These are phyloP conservation scores for Wickerhamiella vanderwaltii DNA, from an alignment of 805 yeast genomes.

Conservation along the genomic window DNA sequence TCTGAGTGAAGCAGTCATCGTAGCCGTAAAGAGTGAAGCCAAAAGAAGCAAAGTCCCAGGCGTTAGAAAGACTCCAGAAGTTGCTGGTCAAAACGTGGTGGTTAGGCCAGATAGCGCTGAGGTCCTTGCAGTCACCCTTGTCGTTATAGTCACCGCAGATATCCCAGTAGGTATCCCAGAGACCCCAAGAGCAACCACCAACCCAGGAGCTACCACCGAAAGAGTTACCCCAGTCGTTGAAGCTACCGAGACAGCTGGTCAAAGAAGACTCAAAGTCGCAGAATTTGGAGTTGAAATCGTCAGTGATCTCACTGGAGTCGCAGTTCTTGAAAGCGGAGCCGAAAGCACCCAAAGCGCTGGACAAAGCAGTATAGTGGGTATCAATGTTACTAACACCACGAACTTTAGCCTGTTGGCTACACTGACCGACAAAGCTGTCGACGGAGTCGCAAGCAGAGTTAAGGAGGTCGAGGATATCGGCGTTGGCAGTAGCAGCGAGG, in stretches of 20 bases:
- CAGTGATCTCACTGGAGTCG: neutral
- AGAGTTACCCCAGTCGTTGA: conserved; percentile 1
- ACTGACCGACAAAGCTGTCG: neutral
- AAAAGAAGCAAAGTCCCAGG: conserved; percentile 4
- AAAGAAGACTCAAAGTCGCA: conserved; percentile 8
- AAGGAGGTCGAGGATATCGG: neutral
- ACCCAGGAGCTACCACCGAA: conserved; percentile 7
- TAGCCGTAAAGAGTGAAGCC: conserved; percentile 3
- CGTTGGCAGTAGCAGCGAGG: conserved; percentile 4
- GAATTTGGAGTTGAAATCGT: conserved; percentile 3
- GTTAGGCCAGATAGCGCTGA: neutral
- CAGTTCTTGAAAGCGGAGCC: neutral
- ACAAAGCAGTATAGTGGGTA: conserved; percentile 2
- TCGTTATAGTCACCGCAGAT: conserved; percentile 3
- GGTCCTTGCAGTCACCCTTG: conserved; percentile 6
- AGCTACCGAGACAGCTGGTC: neutral
- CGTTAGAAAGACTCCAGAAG: conserved; percentile 1
- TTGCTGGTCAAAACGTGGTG: conserved; percentile 1
- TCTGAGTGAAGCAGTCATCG: neutral
- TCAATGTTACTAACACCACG: neutral
- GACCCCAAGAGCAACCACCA: neutral
- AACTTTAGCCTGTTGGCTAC: neutral
- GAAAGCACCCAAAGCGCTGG: conserved; percentile 1
- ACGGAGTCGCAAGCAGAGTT: conserved; percentile 2
- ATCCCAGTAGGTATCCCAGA: conserved; percentile 6